These are phyloP conservation scores for Phytophthora parvispora DNA, from an alignment of 352 stramenopile genomes.

Conservation along the genomic window DNA sequence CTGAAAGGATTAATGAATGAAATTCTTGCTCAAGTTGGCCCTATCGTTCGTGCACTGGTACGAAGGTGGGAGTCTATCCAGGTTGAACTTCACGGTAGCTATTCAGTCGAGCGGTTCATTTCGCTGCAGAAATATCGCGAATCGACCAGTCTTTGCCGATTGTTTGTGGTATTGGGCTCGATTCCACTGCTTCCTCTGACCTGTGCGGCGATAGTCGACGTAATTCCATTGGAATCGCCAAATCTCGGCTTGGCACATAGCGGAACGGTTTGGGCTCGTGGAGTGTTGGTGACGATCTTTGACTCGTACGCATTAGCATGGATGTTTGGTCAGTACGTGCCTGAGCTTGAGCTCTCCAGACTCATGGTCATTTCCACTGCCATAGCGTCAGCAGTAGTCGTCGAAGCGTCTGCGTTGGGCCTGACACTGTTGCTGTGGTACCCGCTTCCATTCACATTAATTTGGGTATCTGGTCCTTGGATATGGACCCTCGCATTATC, in stretches of 20 bases:
- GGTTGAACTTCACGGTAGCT: slow-evolving; percentile 28
- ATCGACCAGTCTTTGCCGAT: slow-evolving; percentile 5
- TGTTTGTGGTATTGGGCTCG: background rate
- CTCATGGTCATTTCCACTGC: background rate
- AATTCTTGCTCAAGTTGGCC: slow-evolving; percentile 1
- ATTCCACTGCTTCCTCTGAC: slow-evolving; percentile 8
- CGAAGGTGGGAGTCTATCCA: slow-evolving; percentile 28
- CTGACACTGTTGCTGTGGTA: slow-evolving; percentile 18
- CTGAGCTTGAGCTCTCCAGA: slow-evolving; percentile 18
- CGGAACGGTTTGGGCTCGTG: slow-evolving; percentile 11
- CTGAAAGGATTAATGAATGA: background rate
- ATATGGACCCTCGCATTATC: slow-evolving; percentile 11
- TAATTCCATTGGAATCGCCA: slow-evolving; percentile 12
- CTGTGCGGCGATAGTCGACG: slow-evolving; percentile 17
- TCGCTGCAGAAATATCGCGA: slow-evolving; percentile 11
- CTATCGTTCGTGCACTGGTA: slow-evolving; percentile 8
- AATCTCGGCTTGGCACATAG: slow-evolving; percentile 20
- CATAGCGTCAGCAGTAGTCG: slow-evolving; percentile 1
- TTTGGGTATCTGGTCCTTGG: slow-evolving; percentile 23
- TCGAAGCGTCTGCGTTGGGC: background rate
- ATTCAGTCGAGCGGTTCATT: slow-evolving; percentile 16
- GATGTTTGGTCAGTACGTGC: slow-evolving; percentile 19
- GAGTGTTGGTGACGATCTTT: background rate
- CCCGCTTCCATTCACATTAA: slow-evolving; percentile 22
- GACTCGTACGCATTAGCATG: slow-evolving; percentile 11